These are phyloP conservation scores for Triticum dicoccoides DNA, from an alignment of 176 grass and related monocot genomes.

Conservation along the genomic window DNA sequence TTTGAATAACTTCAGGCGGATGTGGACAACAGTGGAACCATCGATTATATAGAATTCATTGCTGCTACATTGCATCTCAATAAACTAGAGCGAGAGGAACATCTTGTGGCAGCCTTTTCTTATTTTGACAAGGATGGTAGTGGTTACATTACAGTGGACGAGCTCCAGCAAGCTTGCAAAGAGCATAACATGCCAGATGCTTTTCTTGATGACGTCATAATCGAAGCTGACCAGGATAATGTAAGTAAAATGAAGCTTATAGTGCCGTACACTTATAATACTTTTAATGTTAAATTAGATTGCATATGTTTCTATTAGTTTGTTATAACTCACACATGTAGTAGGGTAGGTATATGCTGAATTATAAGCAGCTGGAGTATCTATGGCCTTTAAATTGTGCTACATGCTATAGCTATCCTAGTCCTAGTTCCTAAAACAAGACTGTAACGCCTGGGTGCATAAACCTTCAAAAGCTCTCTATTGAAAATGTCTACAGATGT, in stretches of 20 bases:
- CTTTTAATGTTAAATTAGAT: neutral
- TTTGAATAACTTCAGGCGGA: slow-evolving; percentile 51
- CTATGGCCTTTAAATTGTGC: neutral
- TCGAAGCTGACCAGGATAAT: slow-evolving; percentile 61
- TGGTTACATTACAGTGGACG: slow-evolving; percentile 67
- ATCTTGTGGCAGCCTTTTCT: slow-evolving; percentile 62
- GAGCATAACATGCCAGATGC: slow-evolving; percentile 72
- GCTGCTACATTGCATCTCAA: slow-evolving; percentile 65
- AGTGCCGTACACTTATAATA: neutral
- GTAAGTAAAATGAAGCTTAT: slow-evolving; percentile 37
- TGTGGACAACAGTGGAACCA: slow-evolving; percentile 63
- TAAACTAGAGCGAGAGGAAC: slow-evolving; percentile 62
- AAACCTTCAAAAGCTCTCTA: neutral
- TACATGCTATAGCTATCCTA: neutral
- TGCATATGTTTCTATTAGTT: neutral
- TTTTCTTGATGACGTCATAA: slow-evolving; percentile 60
- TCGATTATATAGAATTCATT: slow-evolving; percentile 74
- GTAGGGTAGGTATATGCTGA: neutral
- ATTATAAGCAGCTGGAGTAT: neutral
- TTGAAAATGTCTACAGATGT: neutral
- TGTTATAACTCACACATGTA: neutral
- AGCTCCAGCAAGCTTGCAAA: slow-evolving; percentile 67
- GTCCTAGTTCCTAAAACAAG: neutral
- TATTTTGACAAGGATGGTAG: slow-evolving; percentile 74
- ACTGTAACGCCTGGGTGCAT: neutral